phyloP scores from a whole-genome alignment of 2,329 filamentous ascomycete species.

The Aspergillus pseudoviridinutans region DNA sequence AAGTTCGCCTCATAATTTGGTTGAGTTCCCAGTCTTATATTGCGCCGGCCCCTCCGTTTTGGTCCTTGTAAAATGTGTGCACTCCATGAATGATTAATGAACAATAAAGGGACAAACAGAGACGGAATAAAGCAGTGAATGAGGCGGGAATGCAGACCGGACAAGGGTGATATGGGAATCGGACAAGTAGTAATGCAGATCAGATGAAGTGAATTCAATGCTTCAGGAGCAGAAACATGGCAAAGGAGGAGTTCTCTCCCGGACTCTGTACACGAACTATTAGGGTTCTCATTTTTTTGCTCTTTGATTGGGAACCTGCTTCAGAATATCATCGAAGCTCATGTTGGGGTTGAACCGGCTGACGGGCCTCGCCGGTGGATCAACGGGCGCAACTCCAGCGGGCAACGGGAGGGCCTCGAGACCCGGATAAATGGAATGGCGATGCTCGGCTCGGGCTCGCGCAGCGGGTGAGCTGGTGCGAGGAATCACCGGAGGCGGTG shows the following conservation, averaged over 20 bases:
- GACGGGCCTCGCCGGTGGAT: conserved; percentile 36
- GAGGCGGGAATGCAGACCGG: background rate
- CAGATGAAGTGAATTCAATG: background rate
- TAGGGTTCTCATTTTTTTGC: conserved; percentile 30
- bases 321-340: conserved; percentile 48
- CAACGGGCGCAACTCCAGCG: conserved; percentile 39
- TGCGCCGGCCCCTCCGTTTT: conserved; percentile 13
- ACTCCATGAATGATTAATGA: conserved; percentile 19
- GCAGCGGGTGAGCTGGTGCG: conserved; percentile 30
- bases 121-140: conserved; percentile 1
- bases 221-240: conserved; percentile 7
- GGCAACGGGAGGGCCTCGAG: conserved; percentile 44
- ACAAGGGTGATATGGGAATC: background rate
- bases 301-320: conserved; percentile 35
- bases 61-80: conserved; percentile 16
- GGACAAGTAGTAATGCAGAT: background rate
- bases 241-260: conserved; percentile 1
- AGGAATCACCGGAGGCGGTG: conserved; percentile 33
- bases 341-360: conserved; percentile 45
- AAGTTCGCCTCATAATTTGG: background rate
- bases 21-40: conserved; percentile 8
- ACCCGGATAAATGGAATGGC: conserved; percentile 42
- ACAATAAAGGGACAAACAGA: conserved; percentile 2
- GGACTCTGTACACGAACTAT: conserved; percentile 7
- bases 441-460: conserved; percentile 32